Evolutionary conservation across 352 stramenopile genomes (phyloP).

Genomic region (Globisporangium perplexum): DNA sequence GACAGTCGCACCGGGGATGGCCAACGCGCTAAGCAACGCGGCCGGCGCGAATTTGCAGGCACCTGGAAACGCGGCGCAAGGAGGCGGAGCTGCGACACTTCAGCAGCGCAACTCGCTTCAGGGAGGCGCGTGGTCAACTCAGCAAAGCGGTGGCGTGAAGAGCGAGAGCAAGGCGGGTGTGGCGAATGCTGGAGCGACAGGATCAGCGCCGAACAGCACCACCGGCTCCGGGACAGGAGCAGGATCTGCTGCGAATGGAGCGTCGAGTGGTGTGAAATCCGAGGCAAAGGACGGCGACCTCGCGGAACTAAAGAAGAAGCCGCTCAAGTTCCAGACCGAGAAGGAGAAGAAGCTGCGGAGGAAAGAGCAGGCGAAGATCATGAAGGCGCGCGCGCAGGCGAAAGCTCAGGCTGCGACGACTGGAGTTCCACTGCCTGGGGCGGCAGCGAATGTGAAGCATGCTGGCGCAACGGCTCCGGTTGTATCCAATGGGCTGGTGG

Average conservation of each 20-base stretch:
- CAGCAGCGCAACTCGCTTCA: slow-evolving; percentile 12
- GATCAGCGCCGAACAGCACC: slow-evolving; percentile 2
- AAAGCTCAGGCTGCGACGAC: slow-evolving; percentile 45
- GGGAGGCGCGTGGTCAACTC: slow-evolving; percentile 7
- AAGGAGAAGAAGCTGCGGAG: slow-evolving; percentile 84
- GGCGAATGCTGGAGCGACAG: neutral
- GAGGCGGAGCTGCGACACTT: neutral
- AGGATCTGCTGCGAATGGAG: slow-evolving; percentile 1
- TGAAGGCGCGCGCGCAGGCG: slow-evolving; percentile 66
- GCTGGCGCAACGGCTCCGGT: slow-evolving; percentile 4
- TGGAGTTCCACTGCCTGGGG: neutral
- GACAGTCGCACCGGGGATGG: slow-evolving; percentile 21
- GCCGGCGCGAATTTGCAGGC: slow-evolving; percentile 4
- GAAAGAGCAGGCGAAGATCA: slow-evolving; percentile 80
- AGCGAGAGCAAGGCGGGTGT: slow-evolving; percentile 10
- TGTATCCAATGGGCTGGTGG: slow-evolving; percentile 57
- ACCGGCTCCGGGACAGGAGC: neutral
- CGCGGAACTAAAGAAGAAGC: slow-evolving; percentile 65
- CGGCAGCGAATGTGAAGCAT: neutral
- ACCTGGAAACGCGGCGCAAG: slow-evolving; percentile 1
- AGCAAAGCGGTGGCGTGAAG: slow-evolving; percentile 9
- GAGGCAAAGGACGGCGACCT: slow-evolving; percentile 7
- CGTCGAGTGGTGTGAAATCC: slow-evolving; percentile 7
- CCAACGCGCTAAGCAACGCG: slow-evolving; percentile 22
- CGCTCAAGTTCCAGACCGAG: slow-evolving; percentile 69